Evolutionary conservation across 2,329 filamentous ascomycete species (phyloP), one percentile per base, ranked within the genome.

Genomic region (Penicillium glabrum): DNA sequence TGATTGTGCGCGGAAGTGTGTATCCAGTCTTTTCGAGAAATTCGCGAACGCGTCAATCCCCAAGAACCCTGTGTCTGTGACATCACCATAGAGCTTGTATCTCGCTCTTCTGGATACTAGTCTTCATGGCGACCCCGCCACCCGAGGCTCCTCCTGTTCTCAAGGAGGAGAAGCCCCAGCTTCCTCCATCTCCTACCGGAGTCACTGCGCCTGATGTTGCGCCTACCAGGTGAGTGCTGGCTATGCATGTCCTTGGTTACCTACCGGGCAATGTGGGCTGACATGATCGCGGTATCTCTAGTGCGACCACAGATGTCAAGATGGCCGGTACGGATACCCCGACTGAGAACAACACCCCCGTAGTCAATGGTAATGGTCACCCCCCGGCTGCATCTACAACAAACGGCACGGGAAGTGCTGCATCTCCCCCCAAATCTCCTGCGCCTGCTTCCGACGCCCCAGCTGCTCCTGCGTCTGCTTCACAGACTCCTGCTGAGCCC

Each of bases 81-180:
- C 50, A 45, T 45, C 50, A 50, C 46, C 46, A 48, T 64, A 61
- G 53, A 60, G 53, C 45, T 49, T 64, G 59, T 54, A 57, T 26
- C 41, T 24, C 31, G 31, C 3, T 29, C 59, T 35, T 56, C 59
- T 61, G 61, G 56, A 59, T 49, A 57, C 54, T 59, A 61, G 51
- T 56, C 60, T 61, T 61, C 67, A 77, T 77, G 75, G 75, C 75
- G 66, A 77, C 75, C 51, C 75, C 75, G 68, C 75, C 75, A 65
- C 74, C 75, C 51, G 75, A 77, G 70, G 73, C 67, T 56, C 57
- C 71, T 64, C 63, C 71, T 56, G 56, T 68, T 37, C 53, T 72
- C 37, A 76, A 74, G 69, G 73, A 75, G 68, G 72, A 75, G 60
- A 77, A 75, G 68, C 71, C 72, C 65, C 72, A 75, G 65, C 64